Conservation (phyloP, 306 rosid genomes). For the Malus fusca region DNA sequence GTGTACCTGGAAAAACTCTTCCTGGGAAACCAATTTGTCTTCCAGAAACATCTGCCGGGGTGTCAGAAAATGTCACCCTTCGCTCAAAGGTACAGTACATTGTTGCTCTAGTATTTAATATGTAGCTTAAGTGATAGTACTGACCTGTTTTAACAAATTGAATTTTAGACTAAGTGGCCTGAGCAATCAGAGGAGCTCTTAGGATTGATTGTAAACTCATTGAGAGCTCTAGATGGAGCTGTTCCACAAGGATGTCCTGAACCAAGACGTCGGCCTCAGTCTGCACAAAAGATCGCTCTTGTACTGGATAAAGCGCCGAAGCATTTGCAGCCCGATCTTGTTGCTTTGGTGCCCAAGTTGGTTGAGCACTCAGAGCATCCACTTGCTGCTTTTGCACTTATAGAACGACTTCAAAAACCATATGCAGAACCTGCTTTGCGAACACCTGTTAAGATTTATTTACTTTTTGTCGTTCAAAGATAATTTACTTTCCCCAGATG, state of each 20-base stretch:
- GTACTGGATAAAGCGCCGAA: constrained; percentile 96
- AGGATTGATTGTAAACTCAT: constrained; percentile 90
- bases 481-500: neutral
- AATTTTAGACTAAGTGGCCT: constrained; percentile 84
- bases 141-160: constrained; percentile 20
- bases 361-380: constrained; percentile 98
- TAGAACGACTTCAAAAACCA: constrained; percentile 82
- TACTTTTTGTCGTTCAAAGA: constrained; percentile 8
- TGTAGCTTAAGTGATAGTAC: constrained; percentile 20
- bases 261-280: constrained; percentile 94
- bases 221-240: constrained; percentile 93
- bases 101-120: constrained; percentile 14
- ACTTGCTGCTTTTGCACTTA: constrained; percentile 84
- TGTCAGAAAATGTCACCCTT: constrained; percentile 55
- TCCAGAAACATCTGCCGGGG: constrained; percentile 77
- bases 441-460: constrained; percentile 69
- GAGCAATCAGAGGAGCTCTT: constrained; percentile 99
- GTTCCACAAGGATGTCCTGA: constrained; percentile 95
- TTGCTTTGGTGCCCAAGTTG: constrained; percentile 84
- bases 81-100: constrained; percentile 59
- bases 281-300: constrained; percentile 87
- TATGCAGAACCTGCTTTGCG: constrained; percentile 85
- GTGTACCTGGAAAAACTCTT: constrained; percentile 45
- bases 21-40: constrained; percentile 64
- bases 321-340: constrained; percentile 87